Conservation (phyloP, 2,329 filamentous ascomycete genomes). For the Rosellinia necatrix region DNA sequence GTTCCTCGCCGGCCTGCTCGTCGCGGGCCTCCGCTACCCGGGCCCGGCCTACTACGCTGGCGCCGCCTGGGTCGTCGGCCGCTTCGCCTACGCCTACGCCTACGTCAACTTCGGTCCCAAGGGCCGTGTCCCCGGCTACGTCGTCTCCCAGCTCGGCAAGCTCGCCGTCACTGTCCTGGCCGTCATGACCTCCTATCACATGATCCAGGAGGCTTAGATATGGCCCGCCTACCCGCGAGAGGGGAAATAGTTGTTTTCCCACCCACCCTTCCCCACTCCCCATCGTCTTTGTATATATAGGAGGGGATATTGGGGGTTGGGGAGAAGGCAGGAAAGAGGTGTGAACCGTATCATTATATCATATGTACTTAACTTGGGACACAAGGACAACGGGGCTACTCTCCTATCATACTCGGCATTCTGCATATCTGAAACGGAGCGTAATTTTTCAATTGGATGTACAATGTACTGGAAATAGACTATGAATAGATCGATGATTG, state of each 20-base stretch:
- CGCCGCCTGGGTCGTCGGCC: conserved; percentile 55
- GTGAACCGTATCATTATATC: too few species aligned
- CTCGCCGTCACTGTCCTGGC: conserved; percentile 49
- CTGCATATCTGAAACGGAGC: not conserved
- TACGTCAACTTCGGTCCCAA: conserved; percentile 55
- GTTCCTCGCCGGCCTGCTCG: conserved; percentile 56
- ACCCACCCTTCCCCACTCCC: too few species aligned
- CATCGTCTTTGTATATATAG: too few species aligned
- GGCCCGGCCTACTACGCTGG: conserved; percentile 54
- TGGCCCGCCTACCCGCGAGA: too few species aligned
- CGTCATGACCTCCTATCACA: conserved; percentile 47
- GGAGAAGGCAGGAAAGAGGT: too few species aligned
- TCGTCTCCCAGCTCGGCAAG: conserved; percentile 43
- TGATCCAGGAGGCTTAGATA: conserved; percentile 36
- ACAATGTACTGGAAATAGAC: too few species aligned
- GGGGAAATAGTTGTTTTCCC: too few species aligned
- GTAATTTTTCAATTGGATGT: not conserved
- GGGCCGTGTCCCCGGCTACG: conserved; percentile 49
- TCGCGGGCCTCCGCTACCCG: conserved; percentile 62
- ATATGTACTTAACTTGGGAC: too few species aligned
- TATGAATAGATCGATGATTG: too few species aligned
- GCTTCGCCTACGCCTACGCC: conserved; percentile 60
- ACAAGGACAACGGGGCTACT: too few species aligned
- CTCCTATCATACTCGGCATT: too few species aligned
- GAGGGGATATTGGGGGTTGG: too few species aligned